Percentiles rank a stretch among this genome's conserved stretches.
phyloP scores from a whole-genome alignment of 169 alveolate species.

The Plasmodium malariae region DNA sequence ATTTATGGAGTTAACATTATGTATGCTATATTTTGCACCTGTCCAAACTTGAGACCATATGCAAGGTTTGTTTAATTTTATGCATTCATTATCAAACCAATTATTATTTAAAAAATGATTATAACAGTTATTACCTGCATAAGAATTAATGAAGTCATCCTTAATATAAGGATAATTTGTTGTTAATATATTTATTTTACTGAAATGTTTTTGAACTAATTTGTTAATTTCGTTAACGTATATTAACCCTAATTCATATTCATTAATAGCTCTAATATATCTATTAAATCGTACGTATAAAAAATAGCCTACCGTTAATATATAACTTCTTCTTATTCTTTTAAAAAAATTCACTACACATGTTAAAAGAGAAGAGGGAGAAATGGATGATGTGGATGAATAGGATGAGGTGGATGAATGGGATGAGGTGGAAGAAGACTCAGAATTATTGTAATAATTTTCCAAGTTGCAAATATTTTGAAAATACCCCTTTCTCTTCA shows the following conservation, averaged over 20 bases:
- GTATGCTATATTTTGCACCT: conserved; percentile 76
- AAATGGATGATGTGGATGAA: background rate
- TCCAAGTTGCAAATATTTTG: conserved; percentile 33
- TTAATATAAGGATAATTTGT: conserved; percentile 60
- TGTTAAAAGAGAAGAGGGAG: conserved; percentile 2
- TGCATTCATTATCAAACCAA: conserved; percentile 75
- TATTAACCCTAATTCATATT: conserved; percentile 52
- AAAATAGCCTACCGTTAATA: conserved; percentile 54
- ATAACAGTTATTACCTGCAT: conserved; percentile 76
- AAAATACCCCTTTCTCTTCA: conserved; percentile 35
- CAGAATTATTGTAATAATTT: background rate
- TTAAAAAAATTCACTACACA: conserved; percentile 34
- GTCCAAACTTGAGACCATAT: conserved; percentile 78
- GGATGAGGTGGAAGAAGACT: background rate
- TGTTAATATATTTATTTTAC: conserved; percentile 62
- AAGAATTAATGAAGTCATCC: conserved; percentile 47
- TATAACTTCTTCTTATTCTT: conserved; percentile 66
- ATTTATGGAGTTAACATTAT: conserved; percentile 29
- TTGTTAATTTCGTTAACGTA: conserved; percentile 55
- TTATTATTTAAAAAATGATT: conserved; percentile 67
- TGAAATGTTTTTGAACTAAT: conserved; percentile 43
- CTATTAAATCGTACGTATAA: conserved; percentile 46
- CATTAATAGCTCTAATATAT: conserved; percentile 35
- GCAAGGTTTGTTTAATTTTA: conserved; percentile 64
- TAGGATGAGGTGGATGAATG: background rate